Base-by-base conservation (phyloP, 164 flowering plant genomes). In the Warburgia ugandensis region DNA sequence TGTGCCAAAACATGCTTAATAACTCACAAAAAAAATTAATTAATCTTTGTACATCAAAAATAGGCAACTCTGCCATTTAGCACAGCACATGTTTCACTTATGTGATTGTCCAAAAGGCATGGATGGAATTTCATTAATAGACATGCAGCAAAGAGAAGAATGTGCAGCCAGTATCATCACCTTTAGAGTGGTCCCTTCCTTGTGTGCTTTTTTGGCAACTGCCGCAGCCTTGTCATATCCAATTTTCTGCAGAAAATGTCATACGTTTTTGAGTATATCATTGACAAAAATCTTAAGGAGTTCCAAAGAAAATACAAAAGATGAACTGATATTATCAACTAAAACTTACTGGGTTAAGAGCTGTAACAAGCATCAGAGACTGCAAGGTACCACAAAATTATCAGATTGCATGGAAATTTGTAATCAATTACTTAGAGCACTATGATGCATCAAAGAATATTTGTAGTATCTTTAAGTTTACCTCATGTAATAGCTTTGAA, bases 171-270 rank as follows among this genome's bases (percentile, higher is more conserved):
- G 7, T 11, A 61, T 23, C 14, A 32, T 59, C 37, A 89, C 97
- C 96, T 84, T 94, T 47, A 94, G 59, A 35, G 96, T 86, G 32
- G 71, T 59, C 60, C 97, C 97, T 62, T 86, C 96, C 65, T 89
- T 89, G 77, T 89, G 99, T 48, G 99, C 99, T 61, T 77, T 84
- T 79, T 94, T 94, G 48, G 97, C 99, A 67, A 89, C 92, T 37
- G 97, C 91, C 1, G 97, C 99, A 65, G 97, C 97, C 51, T 86
- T 94, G 71, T 94, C 97, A 54, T 94, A 94, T 39, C 97, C 99
- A 66, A 86, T 86, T 94, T 89, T 89, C 99, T 92, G 66, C 37
- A 63, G 38, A n/a, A 9, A 52, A 31, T 20, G 29, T 11, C n/a
- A 1, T 0, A 39, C 3, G 33, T 50, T 0, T 31, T 13, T n/a